Evolutionary conservation across 2,329 filamentous ascomycete species (phyloP), one percentile per base, ranked within the genome.

Genomic region (Ceratocystis smalleyi): DNA sequence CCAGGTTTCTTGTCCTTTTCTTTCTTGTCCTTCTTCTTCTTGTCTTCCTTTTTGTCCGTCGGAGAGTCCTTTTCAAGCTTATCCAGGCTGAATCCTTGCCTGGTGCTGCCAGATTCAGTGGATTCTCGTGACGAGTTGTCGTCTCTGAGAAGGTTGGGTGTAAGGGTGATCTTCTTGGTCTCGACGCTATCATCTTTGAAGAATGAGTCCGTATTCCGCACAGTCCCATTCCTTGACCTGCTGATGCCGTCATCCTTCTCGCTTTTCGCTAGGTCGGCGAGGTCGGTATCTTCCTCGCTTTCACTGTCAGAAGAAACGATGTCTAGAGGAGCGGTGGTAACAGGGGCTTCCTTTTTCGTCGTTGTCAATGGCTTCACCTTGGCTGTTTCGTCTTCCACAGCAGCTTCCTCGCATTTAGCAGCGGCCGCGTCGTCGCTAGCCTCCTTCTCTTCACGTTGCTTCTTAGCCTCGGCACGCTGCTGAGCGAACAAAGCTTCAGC

Each of bases 161-260:
- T 99, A 55, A 99, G 81, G 0, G 91, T 95, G 69, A 99, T 97
- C 77, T 97, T 97, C 74, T 95, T 91, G 2, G 94, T 96, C 74
- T 97, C 94, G 45, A 90, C 87, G 40, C 84, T 90, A 71, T 99
- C 92, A 71, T 97, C 94, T 74, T 91, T 95, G 79, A 96, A 96
- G 78, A 97, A 96, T 0, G 92, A 96, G 74, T 97, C 92, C 3
- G 90, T 92, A 72, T 95, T 95, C 68, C 92, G 83, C 55, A 96
- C 82, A 24, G 88, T 92, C 51, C 91, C 91, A 69, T 95, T 95
- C 68, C 87, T 84, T 43, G 89, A 91, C 71, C 86, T 83, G 72
- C 79, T 80, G 1, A 77, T 75, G 1, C 76, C 76, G 51, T 81
- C 77, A 65, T 74, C 45, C 40, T 65, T 64, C 17, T 60, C 63